phyloP scores from a whole-genome alignment of 2,329 filamentous ascomycete species.

The Dryadomyces quercus-mongolicae region DNA sequence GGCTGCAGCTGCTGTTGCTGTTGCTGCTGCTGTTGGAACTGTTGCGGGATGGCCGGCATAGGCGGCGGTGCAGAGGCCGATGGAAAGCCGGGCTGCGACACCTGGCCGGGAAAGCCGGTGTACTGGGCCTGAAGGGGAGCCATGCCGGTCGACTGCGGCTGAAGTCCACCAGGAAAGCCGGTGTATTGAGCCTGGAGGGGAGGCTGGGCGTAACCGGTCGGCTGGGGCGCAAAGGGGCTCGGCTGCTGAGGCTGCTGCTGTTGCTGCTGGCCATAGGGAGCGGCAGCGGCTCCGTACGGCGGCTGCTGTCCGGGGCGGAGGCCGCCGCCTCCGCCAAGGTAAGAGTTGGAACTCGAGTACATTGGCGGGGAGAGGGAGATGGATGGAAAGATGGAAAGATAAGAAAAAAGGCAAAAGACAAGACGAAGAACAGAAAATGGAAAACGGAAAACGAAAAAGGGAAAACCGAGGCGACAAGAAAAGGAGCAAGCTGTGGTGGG shows the following conservation, averaged over 20 bases:
- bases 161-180: slow-evolving; percentile 37
- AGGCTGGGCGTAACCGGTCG: slow-evolving; percentile 47
- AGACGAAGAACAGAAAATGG: not conserved
- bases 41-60: slow-evolving; percentile 46
- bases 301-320: slow-evolving; percentile 57
- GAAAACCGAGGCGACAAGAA: not conserved
- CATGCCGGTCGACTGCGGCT: slow-evolving; percentile 30
- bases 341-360: slow-evolving; percentile 86
- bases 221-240: slow-evolving; percentile 44
- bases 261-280: slow-evolving; percentile 28
- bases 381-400: not conserved
- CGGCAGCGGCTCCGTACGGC: slow-evolving; percentile 37
- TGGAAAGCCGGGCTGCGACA: slow-evolving; percentile 48
- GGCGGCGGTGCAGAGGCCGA: slow-evolving; percentile 35
- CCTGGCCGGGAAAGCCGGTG: slow-evolving; percentile 48
- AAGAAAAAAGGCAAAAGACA: not conserved
- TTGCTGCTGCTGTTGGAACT: slow-evolving; percentile 47
- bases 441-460: not conserved
- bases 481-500: not conserved
- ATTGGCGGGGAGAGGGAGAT: slow-evolving; percentile 39
- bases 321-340: slow-evolving; percentile 61
- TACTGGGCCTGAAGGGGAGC: slow-evolving; percentile 51
- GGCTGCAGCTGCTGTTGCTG: slow-evolving; percentile 37
- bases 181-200: slow-evolving; percentile 44
- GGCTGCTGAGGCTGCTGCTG: slow-evolving; percentile 38